Conservation (phyloP, 257 asterid genomes). For the Solanum virginianum region DNA sequence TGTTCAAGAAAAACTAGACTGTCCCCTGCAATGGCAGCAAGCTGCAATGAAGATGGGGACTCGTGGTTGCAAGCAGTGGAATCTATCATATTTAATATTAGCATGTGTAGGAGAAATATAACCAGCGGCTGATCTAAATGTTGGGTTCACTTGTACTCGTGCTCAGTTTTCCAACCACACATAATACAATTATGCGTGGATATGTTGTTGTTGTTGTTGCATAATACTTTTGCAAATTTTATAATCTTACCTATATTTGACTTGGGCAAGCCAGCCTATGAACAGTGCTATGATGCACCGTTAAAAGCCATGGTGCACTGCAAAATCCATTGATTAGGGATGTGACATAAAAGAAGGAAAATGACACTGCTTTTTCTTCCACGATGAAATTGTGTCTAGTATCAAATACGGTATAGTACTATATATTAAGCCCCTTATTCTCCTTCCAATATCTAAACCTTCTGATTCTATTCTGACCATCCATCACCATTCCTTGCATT, state of each 20-base stretch:
- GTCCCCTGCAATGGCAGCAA: background rate
- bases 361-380: background rate
- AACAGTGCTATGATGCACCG: background rate
- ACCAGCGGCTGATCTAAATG: background rate
- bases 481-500: background rate
- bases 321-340: background rate
- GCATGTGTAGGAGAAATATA: background rate
- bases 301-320: background rate
- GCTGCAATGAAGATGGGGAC: background rate
- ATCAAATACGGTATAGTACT: background rate
- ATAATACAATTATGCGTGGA: background rate
- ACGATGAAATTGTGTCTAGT: background rate
- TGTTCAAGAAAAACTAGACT: background rate
- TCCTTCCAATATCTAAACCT: background rate
- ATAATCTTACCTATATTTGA: background rate
- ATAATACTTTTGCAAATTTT: background rate
- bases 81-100: background rate
- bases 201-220: too few relatives aligned
- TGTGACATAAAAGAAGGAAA: background rate
- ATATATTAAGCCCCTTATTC: background rate
- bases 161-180: background rate
- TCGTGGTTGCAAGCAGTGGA: background rate
- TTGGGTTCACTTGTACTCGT: background rate
- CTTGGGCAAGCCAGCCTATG: background rate
- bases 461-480: background rate